A percentile compares a stretch with the other conserved stretches of the same genome.
These are phyloP conservation scores for Trichoderma asperelloides DNA, from an alignment of 495 filamentous ascomycete species.

Conservation along the genomic window DNA sequence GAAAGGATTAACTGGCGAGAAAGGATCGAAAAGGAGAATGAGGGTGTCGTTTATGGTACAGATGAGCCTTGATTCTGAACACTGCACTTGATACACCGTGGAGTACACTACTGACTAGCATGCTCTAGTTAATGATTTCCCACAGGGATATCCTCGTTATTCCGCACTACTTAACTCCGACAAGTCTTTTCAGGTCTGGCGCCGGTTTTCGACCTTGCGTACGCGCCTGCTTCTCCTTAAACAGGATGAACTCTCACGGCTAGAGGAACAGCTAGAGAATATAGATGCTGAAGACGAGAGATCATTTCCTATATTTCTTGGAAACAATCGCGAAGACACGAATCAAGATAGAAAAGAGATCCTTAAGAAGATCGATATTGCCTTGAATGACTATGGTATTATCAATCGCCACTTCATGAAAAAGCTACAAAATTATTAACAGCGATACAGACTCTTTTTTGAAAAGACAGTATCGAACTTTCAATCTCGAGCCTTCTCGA, in stretches of 20 bases:
- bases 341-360: constrained; percentile 18
- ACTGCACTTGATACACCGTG: background rate
- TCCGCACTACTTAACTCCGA: constrained; percentile 22
- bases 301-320: constrained; percentile 19
- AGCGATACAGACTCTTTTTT: constrained; percentile 15
- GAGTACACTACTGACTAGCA: background rate
- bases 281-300: constrained; percentile 23
- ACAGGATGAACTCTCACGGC: constrained; percentile 24
- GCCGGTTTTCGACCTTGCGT: constrained; percentile 22
- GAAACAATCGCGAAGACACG: constrained; percentile 20
- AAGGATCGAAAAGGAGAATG: too few species aligned
- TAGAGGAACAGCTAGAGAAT: constrained; percentile 24
- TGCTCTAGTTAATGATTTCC: constrained; percentile 25
- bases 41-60: too few species aligned
- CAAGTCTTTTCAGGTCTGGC: constrained; percentile 20
- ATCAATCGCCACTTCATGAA: background rate
- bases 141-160: constrained; percentile 25
- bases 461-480: constrained; percentile 15
- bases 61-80: too few species aligned
- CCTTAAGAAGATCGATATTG: constrained; percentile 17
- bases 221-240: constrained; percentile 19
- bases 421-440: too few species aligned
- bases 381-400: constrained; percentile 23
- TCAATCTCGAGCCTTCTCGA: constrained; percentile 12
- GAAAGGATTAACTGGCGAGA: too few species aligned